Base-by-base conservation (phyloP, 768 basidiomycete genomes). In the Tricholoma furcatifolium region DNA sequence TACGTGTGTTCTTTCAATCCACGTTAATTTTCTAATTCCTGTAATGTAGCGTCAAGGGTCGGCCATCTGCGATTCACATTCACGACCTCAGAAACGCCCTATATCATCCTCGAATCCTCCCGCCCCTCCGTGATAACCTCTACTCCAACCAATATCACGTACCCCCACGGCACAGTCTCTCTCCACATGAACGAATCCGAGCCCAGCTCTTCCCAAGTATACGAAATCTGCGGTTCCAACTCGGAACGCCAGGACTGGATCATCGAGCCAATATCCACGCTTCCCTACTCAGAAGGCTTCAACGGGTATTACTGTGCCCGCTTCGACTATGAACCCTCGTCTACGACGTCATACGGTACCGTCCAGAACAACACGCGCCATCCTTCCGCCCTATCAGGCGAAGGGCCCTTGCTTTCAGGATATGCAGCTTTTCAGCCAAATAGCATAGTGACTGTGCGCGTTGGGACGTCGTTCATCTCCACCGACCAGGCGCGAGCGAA, bases 391-490 rank as follows among this genome's bases (percentile, higher is more conserved):
- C 55, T 48, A 1, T 58, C 58, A 0, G 70, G 72, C 2, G 54
- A 67, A 5, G 87, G 84, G 2, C 56, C 74, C 9, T 56, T 78
- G 30, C 62, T 85, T 6, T 74, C 77, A 14, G 87, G 77, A 0
- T 85, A 80, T 54, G 79, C 73, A 3, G 64, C 65, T 3, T 81
- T 90, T 52, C 62, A 71, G 18, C 62, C 65, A 11, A 9, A 52
- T 5, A 41, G 47, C 38, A 74, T 80, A 6, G 78, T 86, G 7
- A 73, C 83, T 10, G 72, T 91, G 2, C 87, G 85, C 2, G 84
- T 91, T 2, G 87, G 85, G 3, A 87, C 87, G 3, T 89, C 87
- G 4, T 88, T 89, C 64, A 86, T 91, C 52, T 87, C 85, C 1
- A 69, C 83, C 6, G 82, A 84, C 3, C 87, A 88, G 54, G 86